Base-by-base conservation (phyloP, 306 rosid species). In the Carpinus fangiana region DNA sequence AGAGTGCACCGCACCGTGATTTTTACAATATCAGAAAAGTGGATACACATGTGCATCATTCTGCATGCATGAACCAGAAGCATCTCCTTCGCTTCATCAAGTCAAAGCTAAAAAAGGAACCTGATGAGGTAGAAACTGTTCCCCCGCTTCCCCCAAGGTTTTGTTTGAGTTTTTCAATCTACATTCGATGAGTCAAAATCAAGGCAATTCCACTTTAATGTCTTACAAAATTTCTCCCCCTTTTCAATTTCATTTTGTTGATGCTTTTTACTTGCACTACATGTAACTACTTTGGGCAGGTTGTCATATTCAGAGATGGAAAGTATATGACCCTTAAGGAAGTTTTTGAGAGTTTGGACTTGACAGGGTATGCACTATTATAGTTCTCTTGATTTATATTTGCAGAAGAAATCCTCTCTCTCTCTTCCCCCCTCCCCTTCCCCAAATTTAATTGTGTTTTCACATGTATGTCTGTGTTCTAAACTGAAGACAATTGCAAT, bases 21-120 rank as follows among this genome's bases (percentile, higher is more conserved):
- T 93, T 93, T 88, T 93, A 93, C 85, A 93, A 93, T 64, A 80
- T 90, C 76, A 83, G 98, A 68, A 93, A 93, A 86, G 97, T 93
- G 62, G 96, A 93, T 84, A 93, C 94, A 12, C 98, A 93, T 82
- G 89, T 93, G 75, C 98, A 93, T 80, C 98, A 93, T 84, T 93
- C 98, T 75, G 98, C 98, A 55, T 93, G 98, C 88, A 93, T 93
- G 98, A 90, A 93, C 87, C 98, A 93, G 88, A 93, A 90, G 82
- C 98, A 93, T 86, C 96, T 93, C 62, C 84, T 93, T n/a, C 88
- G 89, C 68, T 93, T 93, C 70, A 93, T 93, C 74, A 93, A 93
- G 90, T 89, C 93, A 73, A 93, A 93, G 80, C 80, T 93, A 60
- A 86, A 71, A 78, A 88, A 88, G 84, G 98, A 93, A 88, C 90